Evolutionary conservation across 2,329 filamentous ascomycete species (phyloP).

Genomic region (Alternaria arbusti): DNA sequence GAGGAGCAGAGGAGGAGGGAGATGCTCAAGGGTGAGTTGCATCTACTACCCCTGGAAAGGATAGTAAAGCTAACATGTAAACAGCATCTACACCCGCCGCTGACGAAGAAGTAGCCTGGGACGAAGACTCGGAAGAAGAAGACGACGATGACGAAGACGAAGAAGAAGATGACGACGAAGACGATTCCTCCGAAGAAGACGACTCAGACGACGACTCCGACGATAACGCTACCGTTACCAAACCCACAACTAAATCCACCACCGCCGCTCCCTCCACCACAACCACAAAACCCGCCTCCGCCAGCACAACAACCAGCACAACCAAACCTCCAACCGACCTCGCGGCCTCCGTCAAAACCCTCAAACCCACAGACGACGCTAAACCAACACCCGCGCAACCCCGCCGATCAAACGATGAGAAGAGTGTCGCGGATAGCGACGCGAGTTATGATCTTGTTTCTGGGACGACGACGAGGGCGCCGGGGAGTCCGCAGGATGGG

Average conservation of each 20-base stretch:
- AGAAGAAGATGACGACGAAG: conserved; percentile 32
- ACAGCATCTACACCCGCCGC: conserved; percentile 69
- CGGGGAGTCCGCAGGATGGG: conserved; percentile 66
- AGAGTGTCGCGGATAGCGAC: conserved; percentile 90
- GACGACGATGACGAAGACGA: conserved; percentile 33
- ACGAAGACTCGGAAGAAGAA: conserved; percentile 73
- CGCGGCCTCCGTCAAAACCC: conserved; percentile 46
- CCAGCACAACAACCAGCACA: background rate
- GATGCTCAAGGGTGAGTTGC: conserved; percentile 78
- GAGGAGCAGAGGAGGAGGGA: conserved; percentile 89
- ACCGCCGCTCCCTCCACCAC: background rate
- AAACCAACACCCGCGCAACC: conserved; percentile 64
- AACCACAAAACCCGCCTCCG: conserved; percentile 11
- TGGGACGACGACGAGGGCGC: conserved; percentile 77
- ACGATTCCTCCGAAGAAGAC: conserved; percentile 19
- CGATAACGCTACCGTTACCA: conserved; percentile 9
- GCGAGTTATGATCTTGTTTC: conserved; percentile 92
- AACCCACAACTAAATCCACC: conserved; percentile 26
- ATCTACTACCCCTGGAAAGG: accelerated
- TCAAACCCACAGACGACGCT: conserved; percentile 42
- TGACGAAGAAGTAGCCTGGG: conserved; percentile 73
- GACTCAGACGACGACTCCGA: conserved; percentile 16
- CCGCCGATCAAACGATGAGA: conserved; percentile 72
- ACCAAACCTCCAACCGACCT: conserved; percentile 19
- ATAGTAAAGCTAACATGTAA: background rate